Evolutionary conservation across 148 eudicot species (phyloP).

Genomic region (Selenicereus undatus): DNA sequence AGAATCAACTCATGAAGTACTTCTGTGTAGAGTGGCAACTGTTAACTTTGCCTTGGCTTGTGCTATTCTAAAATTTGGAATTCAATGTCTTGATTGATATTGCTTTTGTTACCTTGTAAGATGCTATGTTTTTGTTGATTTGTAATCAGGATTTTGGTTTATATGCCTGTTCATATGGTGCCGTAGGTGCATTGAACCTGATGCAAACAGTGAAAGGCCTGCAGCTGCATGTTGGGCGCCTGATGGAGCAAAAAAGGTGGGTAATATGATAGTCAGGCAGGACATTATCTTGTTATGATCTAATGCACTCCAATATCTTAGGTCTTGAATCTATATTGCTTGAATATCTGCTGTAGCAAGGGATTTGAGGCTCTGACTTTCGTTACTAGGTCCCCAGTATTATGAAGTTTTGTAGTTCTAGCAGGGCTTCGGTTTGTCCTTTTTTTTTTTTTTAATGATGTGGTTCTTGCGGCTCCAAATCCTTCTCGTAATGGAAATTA

Average conservation of each 20-base stretch:
- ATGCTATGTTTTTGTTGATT: background rate
- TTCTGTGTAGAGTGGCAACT: no score
- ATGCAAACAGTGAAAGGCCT: conserved; percentile 37
- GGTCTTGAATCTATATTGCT: background rate
- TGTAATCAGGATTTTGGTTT: background rate
- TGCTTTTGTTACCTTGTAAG: background rate
- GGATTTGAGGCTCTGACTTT: background rate
- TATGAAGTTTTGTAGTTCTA: background rate
- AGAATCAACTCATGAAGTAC: no score
- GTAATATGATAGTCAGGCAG: background rate
- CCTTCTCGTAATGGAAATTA: background rate
- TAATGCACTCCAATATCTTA: background rate
- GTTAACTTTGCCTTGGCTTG: no score
- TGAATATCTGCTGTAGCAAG: background rate
- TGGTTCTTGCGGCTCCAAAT: background rate
- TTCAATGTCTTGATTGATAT: no score
- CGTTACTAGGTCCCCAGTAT: background rate
- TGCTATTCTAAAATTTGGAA: no score
- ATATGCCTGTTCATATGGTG: conserved; percentile 12
- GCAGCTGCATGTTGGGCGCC: conserved; percentile 28
- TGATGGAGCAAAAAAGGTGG: conserved; percentile 50
- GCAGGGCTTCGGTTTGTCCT: background rate
- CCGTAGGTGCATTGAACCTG: conserved; percentile 31
- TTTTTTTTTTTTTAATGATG: background rate
- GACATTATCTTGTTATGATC: background rate